Base-by-base conservation (phyloP, 345 rosid species). In the Noccaea caerulescens region DNA sequence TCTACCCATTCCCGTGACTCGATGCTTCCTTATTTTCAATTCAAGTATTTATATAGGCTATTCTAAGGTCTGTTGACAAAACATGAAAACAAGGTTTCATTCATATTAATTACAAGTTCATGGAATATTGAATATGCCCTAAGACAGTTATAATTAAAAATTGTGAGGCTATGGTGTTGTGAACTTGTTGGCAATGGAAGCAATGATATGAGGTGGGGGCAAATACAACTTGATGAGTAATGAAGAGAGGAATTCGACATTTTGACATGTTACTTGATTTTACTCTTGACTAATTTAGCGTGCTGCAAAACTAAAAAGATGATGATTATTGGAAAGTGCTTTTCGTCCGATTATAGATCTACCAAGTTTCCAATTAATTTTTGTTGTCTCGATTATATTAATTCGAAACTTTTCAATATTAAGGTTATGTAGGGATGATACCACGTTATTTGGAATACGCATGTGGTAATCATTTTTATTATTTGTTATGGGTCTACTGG, bases 1-100 rank as follows among this genome's bases (percentile, higher is more conserved):
- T 64, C 63, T 68, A 42, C 41, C 63, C 73, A 52, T 53, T 14
- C 78, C 78, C 73, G 78, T 75, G 78, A 75, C 58, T 56, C 30
- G 10, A 36, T 18, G 7, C 49, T 10, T 42, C 9, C 33, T 39
- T 58, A 6, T 39, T 39, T 16, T 53, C 37, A 27, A 11, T 30
- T 53, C 7, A 5, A 12, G 1, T 53, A 53, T 12, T 30, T 30
- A 30, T 46, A 46, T 14, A 46, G 10, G 10, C 16, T 13, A 45
- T 6, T 44, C 25, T 47, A 47, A 16, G 11, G 10, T 49, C 0
- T 8, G 54, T 49, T 30, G 38, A 53, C 16, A 14, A 42, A 43
- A 5, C 6, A n/a, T 0, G 10, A 45, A 14, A 13, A 1, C 18
- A 14, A 45, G 3, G 18, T 5, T 13, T 9, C 68, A 30, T 70